phyloP scores from a whole-genome alignment of 139 green algal genomes.

The Pseudopediastrum boryanum region DNA sequence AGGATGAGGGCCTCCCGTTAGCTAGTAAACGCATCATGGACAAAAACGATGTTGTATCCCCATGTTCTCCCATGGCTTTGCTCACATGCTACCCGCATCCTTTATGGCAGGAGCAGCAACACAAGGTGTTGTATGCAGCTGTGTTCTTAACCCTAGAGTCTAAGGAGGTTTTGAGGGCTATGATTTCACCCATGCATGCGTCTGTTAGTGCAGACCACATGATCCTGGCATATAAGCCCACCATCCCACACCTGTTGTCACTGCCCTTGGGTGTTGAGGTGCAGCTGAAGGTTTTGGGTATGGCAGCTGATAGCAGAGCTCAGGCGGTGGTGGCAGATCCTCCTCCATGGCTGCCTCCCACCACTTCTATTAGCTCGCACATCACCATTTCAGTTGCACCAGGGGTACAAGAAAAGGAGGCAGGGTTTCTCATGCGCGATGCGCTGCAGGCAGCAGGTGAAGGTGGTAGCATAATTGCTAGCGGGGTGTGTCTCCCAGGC shows the following conservation, averaged over 20 bases:
- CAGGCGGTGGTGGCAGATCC: constrained; percentile 14
- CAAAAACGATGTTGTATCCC: no score
- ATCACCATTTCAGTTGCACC: constrained; percentile 22
- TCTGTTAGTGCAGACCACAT: constrained; percentile 31
- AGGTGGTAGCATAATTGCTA: not conserved
- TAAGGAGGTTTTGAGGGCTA: constrained; percentile 17
- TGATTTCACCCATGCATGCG: constrained; percentile 15
- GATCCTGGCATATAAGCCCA: constrained; percentile 25
- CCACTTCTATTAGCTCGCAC: not conserved
- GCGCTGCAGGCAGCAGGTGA: not conserved
- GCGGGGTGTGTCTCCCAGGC: not conserved
- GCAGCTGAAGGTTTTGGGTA: not conserved
- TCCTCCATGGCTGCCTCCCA: constrained; percentile 25
- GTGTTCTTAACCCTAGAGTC: constrained; percentile 36
- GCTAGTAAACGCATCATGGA: not conserved
- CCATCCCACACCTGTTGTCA: constrained; percentile 2
- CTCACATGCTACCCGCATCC: constrained; percentile 13
- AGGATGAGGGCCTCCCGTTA: not conserved
- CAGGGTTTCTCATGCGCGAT: not conserved
- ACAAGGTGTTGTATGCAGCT: constrained; percentile 16
- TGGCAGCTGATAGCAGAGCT: constrained; percentile 7
- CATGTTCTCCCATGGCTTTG: not conserved
- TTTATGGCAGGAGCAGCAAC: not conserved
- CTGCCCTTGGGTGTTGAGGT: constrained; percentile 24
- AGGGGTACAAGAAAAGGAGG: not conserved